Evolutionary conservation across 129 eudicot species (phyloP).

Genomic region (Centella asiatica): DNA sequence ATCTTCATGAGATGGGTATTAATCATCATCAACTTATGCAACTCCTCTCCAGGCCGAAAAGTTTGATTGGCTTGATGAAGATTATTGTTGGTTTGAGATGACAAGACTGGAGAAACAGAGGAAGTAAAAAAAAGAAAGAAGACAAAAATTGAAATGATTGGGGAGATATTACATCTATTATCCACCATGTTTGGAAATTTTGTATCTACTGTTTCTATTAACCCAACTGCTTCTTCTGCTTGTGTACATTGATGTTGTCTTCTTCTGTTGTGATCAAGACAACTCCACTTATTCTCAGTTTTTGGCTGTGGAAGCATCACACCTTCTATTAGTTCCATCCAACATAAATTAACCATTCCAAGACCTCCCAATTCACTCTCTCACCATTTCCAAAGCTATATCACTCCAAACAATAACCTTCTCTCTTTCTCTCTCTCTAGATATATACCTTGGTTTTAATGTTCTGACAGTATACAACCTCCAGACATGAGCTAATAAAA

Average conservation of each 20-base stretch:
- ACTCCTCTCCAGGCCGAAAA: slow-evolving; percentile 42
- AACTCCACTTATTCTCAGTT: slow-evolving; percentile 23
- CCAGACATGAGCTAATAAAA: slow-evolving; percentile 20
- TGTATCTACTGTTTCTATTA: slow-evolving; percentile 13
- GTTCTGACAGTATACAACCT: slow-evolving; percentile 40
- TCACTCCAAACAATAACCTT: slow-evolving; percentile 25
- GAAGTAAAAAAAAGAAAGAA: slow-evolving; percentile 41
- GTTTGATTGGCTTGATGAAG: slow-evolving; percentile 29
- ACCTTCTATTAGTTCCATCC: slow-evolving; percentile 33
- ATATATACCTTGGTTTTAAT: slow-evolving; percentile 41
- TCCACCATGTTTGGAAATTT: slow-evolving; percentile 25
- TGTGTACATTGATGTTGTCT: slow-evolving; percentile 40
- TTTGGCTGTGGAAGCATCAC: slow-evolving; percentile 15
- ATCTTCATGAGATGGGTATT: slow-evolving; percentile 63
- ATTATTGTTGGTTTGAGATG: slow-evolving; percentile 10
- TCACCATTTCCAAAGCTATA: slow-evolving; percentile 37
- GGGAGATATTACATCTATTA: slow-evolving; percentile 32
- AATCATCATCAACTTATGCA: slow-evolving; percentile 45
- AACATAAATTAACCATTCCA: slow-evolving; percentile 8
- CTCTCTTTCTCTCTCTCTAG: slow-evolving; percentile 34
- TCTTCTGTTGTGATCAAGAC: slow-evolving; percentile 39
- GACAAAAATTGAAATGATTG: slow-evolving; percentile 54
- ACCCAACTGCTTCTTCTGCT: slow-evolving; percentile 11
- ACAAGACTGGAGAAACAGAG: slow-evolving; percentile 35
- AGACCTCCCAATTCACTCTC: slow-evolving; percentile 19